Percentiles rank a stretch among this genome's conserved stretches.
These are phyloP conservation scores for Hyaloraphidium curvatum DNA, from an alignment of 192 early-diverging fungal species.

Conservation along the genomic window DNA sequence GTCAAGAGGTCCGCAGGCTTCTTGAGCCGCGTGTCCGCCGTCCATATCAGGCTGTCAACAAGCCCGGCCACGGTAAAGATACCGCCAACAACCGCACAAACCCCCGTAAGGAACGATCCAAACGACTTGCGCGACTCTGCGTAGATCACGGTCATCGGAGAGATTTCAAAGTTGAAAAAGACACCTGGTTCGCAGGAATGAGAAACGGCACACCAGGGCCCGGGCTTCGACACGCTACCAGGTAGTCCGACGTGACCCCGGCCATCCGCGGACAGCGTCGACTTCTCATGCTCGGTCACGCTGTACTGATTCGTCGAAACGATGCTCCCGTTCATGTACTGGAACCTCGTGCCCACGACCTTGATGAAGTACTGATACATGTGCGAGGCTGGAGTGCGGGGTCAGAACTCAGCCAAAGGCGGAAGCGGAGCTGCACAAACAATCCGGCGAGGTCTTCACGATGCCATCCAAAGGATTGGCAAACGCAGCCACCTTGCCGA, in stretches of 20 bases:
- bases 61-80: constrained; percentile 90
- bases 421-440: background rate
- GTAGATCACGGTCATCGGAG: constrained; percentile 86
- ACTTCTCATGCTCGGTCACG: constrained; percentile 60
- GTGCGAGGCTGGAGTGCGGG: background rate
- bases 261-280: background rate
- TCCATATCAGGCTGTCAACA: constrained; percentile 69
- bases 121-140: constrained; percentile 62
- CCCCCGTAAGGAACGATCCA: constrained; percentile 67
- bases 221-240: background rate
- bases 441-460: constrained; percentile 12
- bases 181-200: constrained; percentile 35
- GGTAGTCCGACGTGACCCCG: constrained; percentile 1
- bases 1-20: constrained; percentile 63
- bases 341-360: constrained; percentile 72
- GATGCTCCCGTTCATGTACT: constrained; percentile 41
- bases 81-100: constrained; percentile 85
- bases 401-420: background rate
- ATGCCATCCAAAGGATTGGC: constrained; percentile 49
- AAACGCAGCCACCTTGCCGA: constrained; percentile 38
- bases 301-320: constrained; percentile 86
- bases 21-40: constrained; percentile 56
- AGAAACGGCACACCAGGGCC: background rate
- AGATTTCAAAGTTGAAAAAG: constrained; percentile 88
- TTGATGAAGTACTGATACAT: constrained; percentile 40